Conservation (phyloP, 2,329 filamentous ascomycete species). For the Clonostachys solani region DNA sequence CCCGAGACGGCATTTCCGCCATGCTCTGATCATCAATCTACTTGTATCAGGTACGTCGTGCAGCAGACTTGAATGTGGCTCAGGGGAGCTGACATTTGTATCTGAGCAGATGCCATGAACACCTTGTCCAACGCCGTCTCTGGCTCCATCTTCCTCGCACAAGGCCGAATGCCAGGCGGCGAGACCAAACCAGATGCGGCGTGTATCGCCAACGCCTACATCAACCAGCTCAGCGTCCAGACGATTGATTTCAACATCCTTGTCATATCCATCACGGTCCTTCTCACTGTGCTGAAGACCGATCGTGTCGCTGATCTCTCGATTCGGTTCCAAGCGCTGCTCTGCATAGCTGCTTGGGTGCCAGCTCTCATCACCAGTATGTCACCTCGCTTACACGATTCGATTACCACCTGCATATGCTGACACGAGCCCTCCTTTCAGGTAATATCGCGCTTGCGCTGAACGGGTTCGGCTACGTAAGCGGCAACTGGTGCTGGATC, state of each 20-base stretch:
- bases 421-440: not conserved
- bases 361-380: constrained; percentile 29
- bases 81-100: no score
- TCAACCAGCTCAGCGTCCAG: constrained; percentile 39
- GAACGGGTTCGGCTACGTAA: constrained; percentile 22
- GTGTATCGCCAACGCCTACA: constrained; percentile 35
- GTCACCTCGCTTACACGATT: not conserved
- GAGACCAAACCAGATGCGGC: constrained; percentile 9
- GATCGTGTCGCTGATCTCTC: constrained; percentile 23
- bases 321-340: constrained; percentile 16
- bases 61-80: not conserved
- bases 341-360: constrained; percentile 33
- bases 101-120: constrained; percentile 29
- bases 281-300: constrained; percentile 29
- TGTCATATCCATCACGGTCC: constrained; percentile 35
- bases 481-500: constrained; percentile 42
- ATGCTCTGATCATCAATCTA: constrained; percentile 8
- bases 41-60: constrained; percentile 5
- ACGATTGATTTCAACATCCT: constrained; percentile 36
- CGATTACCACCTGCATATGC: not conserved
- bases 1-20: constrained; percentile 6
- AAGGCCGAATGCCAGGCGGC: constrained; percentile 13
- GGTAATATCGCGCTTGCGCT: constrained; percentile 4
- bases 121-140: constrained; percentile 35
- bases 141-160: constrained; percentile 25